Base-by-base conservation (phyloP, 768 basidiomycete genomes). In the Agaricus subrufescens region DNA sequence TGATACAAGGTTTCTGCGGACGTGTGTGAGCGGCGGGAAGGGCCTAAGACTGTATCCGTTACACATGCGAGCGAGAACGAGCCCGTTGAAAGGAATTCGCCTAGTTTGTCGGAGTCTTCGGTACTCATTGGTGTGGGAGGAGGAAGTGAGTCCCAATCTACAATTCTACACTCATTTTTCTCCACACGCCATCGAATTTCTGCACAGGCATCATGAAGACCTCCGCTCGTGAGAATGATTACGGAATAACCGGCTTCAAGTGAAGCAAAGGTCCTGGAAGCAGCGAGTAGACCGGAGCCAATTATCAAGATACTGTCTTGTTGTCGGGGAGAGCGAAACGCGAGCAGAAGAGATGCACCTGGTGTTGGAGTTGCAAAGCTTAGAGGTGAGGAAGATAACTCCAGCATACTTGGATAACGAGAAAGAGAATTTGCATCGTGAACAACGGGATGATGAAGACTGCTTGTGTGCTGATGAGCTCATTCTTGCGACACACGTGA, bases 171-270 rank as follows among this genome's bases (percentile, higher is more conserved):
- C 65, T 94, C 81, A 1, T 71, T 68, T 3, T 77, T 71, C 39
- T 75, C 65, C 0, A 75, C 78, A 14, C 94, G 73, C 82, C 85
- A 89, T 63, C 69, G 72, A 1, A 95, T 64, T 66, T 96, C 91
- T 11, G 87, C 83, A 67, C 86, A 87, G n/a, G 84, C 80, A 10
- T 69, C 60, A 0, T 61, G 60, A 2, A 75, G 49, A 0, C 82
- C 81, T 0, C 82, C 82, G 8, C 73, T 75, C 0, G 79, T 72
- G 6, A 91, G 63, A n/a, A 96, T 69, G 27, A 86, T 69, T 31
- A 95, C 93, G 8, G 67, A 62, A 0, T 88, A 83, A 58, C 86
- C 86, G 3, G 93, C 88, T 66, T 95, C 91, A 37, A 96, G 78
- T 1, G 90, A 84, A 15, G 87, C 75, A 62, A 89, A 91, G 1